phyloP scores from a whole-genome alignment of 306 rosid genomes.

The Cucurbita argyrosperma region DNA sequence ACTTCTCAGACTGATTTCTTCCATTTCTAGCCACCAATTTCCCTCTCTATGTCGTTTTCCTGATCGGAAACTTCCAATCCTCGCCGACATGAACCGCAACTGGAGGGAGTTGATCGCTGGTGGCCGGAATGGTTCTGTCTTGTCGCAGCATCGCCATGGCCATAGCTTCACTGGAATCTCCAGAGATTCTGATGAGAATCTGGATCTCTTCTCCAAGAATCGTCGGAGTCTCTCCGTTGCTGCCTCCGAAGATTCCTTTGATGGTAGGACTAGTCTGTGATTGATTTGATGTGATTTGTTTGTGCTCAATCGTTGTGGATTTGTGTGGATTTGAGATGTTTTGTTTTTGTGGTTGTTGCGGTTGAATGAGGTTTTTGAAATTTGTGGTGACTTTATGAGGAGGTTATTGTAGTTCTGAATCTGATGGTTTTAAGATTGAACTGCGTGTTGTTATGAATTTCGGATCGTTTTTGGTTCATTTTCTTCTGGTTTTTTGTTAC shows the following conservation, averaged over 20 bases:
- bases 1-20: conserved; percentile 5
- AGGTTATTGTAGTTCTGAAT: not conserved
- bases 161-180: conserved; percentile 31
- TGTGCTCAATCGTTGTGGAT: not conserved
- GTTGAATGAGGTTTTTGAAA: not conserved
- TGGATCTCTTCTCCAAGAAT: conserved; percentile 83
- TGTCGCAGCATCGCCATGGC: conserved; percentile 52
- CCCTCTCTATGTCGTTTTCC: not conserved
- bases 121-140: conserved; percentile 22
- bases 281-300: not conserved
- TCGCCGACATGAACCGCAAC: conserved; percentile 32
- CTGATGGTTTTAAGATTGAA: not conserved
- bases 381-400: not conserved
- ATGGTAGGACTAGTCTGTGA: conserved; percentile 25
- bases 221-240: conserved; percentile 63
- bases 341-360: not conserved
- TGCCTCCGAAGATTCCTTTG: conserved; percentile 76
- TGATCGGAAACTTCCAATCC: not conserved
- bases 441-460: not conserved
- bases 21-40: conserved; percentile 1
- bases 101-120: conserved; percentile 44
- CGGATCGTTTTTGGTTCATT: not conserved
- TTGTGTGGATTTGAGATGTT: not conserved
- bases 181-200: conserved; percentile 35
- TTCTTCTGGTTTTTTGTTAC: not conserved